Evolutionary conservation across 2,329 filamentous ascomycete species (phyloP).

Genomic region (Tolypocladium amazonense): DNA sequence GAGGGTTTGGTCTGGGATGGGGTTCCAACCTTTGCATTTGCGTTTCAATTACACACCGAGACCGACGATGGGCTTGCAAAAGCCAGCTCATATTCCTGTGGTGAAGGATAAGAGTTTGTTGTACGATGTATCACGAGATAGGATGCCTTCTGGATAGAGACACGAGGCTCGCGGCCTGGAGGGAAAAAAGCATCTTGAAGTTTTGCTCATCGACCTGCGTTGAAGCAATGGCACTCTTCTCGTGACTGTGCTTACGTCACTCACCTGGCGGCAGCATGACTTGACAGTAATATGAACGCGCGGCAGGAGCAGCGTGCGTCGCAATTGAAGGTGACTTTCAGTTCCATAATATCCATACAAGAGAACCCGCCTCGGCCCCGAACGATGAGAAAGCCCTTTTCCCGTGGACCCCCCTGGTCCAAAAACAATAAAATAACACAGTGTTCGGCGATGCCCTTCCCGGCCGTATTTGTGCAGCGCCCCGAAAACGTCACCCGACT

Average conservation of each 20-base stretch:
- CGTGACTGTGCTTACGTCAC: background rate
- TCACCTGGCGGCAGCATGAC: background rate
- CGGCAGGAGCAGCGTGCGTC: background rate
- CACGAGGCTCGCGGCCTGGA: background rate
- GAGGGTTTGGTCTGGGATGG: background rate
- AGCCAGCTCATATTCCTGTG: background rate
- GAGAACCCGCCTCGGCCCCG: background rate
- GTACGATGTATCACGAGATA: background rate
- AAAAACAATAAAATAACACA: background rate
- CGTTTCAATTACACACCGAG: background rate
- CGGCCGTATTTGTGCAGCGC: background rate
- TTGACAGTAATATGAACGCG: background rate
- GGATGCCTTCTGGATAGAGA: background rate
- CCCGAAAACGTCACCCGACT: background rate
- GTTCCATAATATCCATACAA: background rate
- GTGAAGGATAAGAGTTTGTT: background rate
- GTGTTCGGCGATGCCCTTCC: background rate
- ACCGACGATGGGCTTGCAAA: background rate
- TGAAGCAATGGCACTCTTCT: background rate
- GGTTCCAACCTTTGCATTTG: background rate
- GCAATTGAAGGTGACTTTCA: background rate
- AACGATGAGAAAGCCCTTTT: background rate
- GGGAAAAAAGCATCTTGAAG: no score
- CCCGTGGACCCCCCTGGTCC: background rate
- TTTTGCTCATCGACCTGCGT: background rate